Evolutionary conservation across 179 eudicot genomes (phyloP).

Genomic region (Heliamphora pulchella): DNA sequence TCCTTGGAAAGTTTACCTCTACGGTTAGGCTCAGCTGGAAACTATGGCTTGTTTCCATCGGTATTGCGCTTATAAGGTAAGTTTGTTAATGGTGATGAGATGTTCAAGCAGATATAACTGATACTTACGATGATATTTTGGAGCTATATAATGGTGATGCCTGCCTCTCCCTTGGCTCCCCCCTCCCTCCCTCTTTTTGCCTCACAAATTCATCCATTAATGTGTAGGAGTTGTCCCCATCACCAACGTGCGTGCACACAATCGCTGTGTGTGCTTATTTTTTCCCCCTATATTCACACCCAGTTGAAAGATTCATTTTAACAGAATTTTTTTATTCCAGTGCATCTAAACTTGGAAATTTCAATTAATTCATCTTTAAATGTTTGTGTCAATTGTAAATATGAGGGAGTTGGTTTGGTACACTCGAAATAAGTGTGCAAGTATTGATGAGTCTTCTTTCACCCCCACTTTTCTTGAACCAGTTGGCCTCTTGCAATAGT

Average conservation of each 20-base stretch:
- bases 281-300: no score
- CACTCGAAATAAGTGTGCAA: background rate
- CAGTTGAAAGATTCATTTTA: no score
- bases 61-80: conserved; percentile 63
- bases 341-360: background rate
- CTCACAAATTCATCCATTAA: no score
- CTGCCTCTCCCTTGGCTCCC: background rate
- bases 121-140: background rate
- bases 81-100: conserved; percentile 8
- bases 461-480: conserved; percentile 15
- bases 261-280: no score
- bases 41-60: conserved; percentile 63
- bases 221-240: no score
- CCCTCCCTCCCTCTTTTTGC: background rate
- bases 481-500: conserved; percentile 86
- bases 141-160: no score
- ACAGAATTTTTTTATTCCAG: no score
- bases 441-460: background rate
- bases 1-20: conserved; percentile 68
- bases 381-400: background rate
- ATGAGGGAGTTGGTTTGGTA: background rate
- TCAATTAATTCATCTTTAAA: background rate
- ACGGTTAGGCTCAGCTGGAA: conserved; percentile 73
- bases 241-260: no score
- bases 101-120: background rate